A percentile compares a stretch with the other conserved stretches of the same genome.
Conservation (phyloP, 176 grass and related monocot genomes). For the Lolium rigidum region DNA sequence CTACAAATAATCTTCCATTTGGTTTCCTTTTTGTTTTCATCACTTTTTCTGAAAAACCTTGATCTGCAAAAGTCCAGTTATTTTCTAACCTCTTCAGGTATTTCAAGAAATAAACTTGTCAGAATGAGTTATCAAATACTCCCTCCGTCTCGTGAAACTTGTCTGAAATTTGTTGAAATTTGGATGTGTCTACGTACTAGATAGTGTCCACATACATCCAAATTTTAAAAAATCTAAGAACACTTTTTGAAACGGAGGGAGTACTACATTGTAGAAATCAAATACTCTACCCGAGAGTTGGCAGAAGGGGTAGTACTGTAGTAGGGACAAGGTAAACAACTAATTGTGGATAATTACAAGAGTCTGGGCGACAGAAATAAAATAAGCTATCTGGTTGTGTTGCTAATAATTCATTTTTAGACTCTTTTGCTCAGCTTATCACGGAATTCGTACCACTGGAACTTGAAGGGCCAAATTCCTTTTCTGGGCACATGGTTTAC, state of each 20-base stretch:
- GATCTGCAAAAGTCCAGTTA: no score
- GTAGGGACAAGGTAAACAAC: background rate
- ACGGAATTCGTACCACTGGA: conserved; percentile 4
- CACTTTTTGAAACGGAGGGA: no score
- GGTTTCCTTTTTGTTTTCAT: no score
- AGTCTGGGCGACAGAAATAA: background rate
- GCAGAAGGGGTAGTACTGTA: background rate
- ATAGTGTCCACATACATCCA: no score
- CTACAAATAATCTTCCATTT: no score
- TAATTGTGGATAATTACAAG: conserved; percentile 17
- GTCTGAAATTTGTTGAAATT: no score
- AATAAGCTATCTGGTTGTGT: background rate
- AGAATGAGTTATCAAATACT: background rate
- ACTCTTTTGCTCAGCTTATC: background rate
- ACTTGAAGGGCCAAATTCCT: background rate
- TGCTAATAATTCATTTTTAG: background rate
- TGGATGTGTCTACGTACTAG: no score
- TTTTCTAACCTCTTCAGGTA: no score
- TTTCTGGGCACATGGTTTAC: conserved; percentile 34
- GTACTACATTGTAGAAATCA: background rate
- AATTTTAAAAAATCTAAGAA: no score
- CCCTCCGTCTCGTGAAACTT: no score
- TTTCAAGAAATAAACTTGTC: no score
- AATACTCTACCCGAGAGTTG: background rate
- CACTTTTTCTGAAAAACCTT: no score